Conservation (phyloP, 129 eudicot genomes). For the Artemisia tridentata region DNA sequence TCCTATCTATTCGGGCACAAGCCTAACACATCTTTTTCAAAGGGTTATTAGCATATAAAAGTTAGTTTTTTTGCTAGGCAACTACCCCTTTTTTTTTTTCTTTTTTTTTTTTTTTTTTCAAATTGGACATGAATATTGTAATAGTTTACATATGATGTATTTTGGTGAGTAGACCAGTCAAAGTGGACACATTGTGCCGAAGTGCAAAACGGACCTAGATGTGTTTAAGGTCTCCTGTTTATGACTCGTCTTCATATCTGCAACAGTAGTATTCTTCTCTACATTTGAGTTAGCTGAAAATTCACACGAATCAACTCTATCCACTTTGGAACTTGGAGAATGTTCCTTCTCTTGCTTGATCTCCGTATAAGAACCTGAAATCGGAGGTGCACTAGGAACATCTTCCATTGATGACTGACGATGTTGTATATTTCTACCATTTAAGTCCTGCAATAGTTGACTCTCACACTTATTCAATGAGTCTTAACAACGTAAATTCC, state of each 20-base stretch:
- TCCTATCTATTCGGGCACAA: too few relatives aligned
- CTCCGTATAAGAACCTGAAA: constrained; percentile 46
- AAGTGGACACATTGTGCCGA: not conserved
- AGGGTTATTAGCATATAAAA: too few relatives aligned
- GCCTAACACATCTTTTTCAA: too few relatives aligned
- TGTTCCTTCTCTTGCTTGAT: constrained; percentile 41
- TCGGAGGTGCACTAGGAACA: constrained; percentile 80
- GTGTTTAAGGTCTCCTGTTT: constrained; percentile 33
- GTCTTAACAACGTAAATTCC: not conserved
- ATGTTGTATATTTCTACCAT: constrained; percentile 36
- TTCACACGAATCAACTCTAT: constrained; percentile 27
- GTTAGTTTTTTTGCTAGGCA: too few relatives aligned
- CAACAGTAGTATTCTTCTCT: constrained; percentile 29
- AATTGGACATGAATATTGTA: not conserved
- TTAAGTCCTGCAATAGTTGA: constrained; percentile 31
- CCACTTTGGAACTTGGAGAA: constrained; percentile 25
- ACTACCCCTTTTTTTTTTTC: not conserved
- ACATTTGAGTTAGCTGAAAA: constrained; percentile 27
- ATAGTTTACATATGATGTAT: not conserved
- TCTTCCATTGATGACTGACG: constrained; percentile 45
- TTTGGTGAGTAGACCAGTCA: constrained; percentile 14
- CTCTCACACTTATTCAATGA: too few relatives aligned
- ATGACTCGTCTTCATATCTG: constrained; percentile 22
- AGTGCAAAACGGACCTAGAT: constrained; percentile 45
- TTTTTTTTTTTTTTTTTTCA: not conserved